Conservation (phyloP, 2,329 filamentous ascomycete genomes). For the Rhexocercosporidium sp. region DNA sequence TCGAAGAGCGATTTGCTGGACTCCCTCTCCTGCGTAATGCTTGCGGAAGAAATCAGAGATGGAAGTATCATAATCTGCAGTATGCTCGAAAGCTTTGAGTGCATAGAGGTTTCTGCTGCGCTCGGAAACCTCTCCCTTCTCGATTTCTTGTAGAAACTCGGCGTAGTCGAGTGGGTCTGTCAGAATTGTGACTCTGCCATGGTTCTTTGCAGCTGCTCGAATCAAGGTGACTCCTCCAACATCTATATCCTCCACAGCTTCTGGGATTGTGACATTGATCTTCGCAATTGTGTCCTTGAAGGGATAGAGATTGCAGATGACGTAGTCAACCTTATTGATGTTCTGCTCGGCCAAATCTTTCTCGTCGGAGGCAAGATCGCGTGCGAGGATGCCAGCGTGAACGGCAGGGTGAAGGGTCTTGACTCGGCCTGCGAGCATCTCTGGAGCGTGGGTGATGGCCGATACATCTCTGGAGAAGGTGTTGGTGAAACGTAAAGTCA, state of each 20-base stretch:
- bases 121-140: conserved; percentile 84
- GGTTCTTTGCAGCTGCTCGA: conserved; percentile 97
- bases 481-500: background rate
- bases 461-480: conserved; percentile 77
- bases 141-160: conserved; percentile 89
- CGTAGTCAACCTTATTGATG: conserved; percentile 93
- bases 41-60: conserved; percentile 98
- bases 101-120: conserved; percentile 86
- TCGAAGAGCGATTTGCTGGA: conserved; percentile 83
- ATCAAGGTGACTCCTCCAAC: conserved; percentile 97
- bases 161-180: conserved; percentile 94
- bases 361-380: conserved; percentile 92
- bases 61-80: conserved; percentile 92
- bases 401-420: conserved; percentile 96
- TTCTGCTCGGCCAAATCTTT: conserved; percentile 95
- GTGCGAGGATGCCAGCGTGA: conserved; percentile 83
- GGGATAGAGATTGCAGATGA: conserved; percentile 98
- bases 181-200: conserved; percentile 91
- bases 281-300: conserved; percentile 99
- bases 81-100: conserved; percentile 98
- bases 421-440: conserved; percentile 91
- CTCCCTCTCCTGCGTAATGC: conserved; percentile 86
- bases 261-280: conserved; percentile 93
- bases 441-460: conserved; percentile 93
- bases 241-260: conserved; percentile 98